Base-by-base conservation (phyloP, 768 basidiomycete species). In the Pleurotus ostreatus region DNA sequence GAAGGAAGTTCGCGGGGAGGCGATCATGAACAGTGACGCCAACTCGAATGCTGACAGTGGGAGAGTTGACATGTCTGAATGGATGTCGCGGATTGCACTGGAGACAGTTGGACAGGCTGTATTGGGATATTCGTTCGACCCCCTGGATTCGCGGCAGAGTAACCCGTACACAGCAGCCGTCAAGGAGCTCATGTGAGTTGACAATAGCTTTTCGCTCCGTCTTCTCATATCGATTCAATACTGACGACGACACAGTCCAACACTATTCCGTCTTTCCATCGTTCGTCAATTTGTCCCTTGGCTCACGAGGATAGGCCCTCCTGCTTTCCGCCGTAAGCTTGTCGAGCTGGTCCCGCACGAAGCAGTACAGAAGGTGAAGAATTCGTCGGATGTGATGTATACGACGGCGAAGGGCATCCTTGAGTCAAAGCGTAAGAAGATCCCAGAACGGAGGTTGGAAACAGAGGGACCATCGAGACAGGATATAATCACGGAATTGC, bases 301-400 rank as follows among this genome's bases (percentile, higher is more conserved):
- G 56, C 61, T 80, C 0, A 67, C 70, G 4, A 68, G 67, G 26
- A 62, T 82, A 0, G 78, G 80, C 0, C 61, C 77, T 2, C 64
- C 79, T 4, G 65, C 64, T 34, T 70, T 81, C 56, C 68, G 80
- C 13, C 68, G 79, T 54, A 71, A 66, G 59, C 44, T 81, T 20
- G 75, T 79, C 6, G 75, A 78, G 26, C 68, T 63, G 62, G 70
- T 67, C 0, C 80, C 78, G 0, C 63, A 70, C 56, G 49, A 62
- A 30, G 68, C 69, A 0, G 66, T 81, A 15, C 76, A 75, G 48
- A 73, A 71, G 51, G 68, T 80, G 13, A 74, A 74, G 57, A 59
- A 67, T 5, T 79, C 80, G 61, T 72, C 77, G n/a, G 80, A 81
- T 60, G 66, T 75, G 7, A 76, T 82, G 75, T 67, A 80, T 48